A percentile compares a stretch with the other conserved stretches of the same genome.
Evolutionary conservation across 257 asterid genomes (phyloP).

Genomic region (Sherardia arvensis): DNA sequence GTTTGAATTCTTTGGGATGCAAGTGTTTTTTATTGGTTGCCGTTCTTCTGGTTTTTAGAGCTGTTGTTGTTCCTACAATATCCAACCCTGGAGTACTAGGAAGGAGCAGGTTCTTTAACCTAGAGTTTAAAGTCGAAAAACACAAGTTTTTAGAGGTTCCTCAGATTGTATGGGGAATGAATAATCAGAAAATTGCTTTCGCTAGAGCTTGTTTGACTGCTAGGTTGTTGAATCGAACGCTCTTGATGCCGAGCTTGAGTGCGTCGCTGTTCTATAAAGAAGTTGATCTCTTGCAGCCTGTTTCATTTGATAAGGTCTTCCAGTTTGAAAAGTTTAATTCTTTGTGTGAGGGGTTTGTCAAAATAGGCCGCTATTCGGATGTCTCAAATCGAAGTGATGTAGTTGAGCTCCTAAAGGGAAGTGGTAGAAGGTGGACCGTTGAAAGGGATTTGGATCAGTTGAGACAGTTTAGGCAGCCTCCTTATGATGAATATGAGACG

Average conservation of each 20-base stretch:
- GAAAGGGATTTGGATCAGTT: slow-evolving; percentile 61
- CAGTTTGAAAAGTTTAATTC: slow-evolving; percentile 58
- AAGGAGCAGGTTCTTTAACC: slow-evolving; percentile 17
- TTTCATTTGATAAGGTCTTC: slow-evolving; percentile 66
- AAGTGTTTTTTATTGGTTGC: slow-evolving; percentile 41
- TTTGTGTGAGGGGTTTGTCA: slow-evolving; percentile 64
- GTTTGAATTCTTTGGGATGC: slow-evolving; percentile 41
- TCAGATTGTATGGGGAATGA: slow-evolving; percentile 82
- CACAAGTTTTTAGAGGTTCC: slow-evolving; percentile 65
- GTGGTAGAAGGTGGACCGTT: slow-evolving; percentile 80
- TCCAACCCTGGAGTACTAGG: slow-evolving; percentile 24
- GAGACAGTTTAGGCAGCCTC: slow-evolving; percentile 25
- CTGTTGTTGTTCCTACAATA: slow-evolving; percentile 30
- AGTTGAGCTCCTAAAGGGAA: slow-evolving; percentile 66
- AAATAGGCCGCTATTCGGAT: slow-evolving; percentile 41
- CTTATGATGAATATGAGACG: slow-evolving; percentile 30
- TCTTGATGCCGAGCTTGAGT: slow-evolving; percentile 82
- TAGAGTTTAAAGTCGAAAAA: slow-evolving; percentile 10
- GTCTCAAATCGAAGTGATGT: slow-evolving; percentile 36
- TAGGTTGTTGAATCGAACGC: slow-evolving; percentile 57
- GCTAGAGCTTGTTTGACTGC: slow-evolving; percentile 90
- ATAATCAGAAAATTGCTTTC: slow-evolving; percentile 81
- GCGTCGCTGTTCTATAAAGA: slow-evolving; percentile 90
- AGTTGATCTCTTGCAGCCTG: slow-evolving; percentile 56
- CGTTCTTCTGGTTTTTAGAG: slow-evolving; percentile 38